Evolutionary conservation across 139 green algal species (phyloP).

Genomic region (Chlorella sorokiniana): DNA sequence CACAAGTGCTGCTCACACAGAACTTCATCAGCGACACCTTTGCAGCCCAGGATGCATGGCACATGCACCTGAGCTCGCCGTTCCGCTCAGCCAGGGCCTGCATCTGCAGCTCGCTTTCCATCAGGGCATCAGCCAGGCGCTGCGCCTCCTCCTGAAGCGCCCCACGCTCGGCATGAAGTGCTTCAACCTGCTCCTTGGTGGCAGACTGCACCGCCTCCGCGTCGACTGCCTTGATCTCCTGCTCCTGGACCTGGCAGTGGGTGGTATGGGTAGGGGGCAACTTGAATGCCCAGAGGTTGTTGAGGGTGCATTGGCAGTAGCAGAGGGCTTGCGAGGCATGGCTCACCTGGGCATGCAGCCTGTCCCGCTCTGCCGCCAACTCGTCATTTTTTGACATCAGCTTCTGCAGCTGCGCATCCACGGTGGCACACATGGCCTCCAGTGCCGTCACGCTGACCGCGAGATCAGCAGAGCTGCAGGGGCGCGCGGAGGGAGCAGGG

Average conservation of each 20-base stretch:
- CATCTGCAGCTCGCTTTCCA: not conserved
- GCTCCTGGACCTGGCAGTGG: too few species aligned
- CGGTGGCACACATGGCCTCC: not conserved
- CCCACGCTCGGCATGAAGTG: not conserved
- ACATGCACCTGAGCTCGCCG: constrained; percentile 8
- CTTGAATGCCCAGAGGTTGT: too few species aligned
- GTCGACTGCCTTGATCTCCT: too few species aligned
- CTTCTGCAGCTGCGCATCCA: not conserved
- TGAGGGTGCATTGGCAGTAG: not conserved
- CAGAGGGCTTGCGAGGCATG: not conserved
- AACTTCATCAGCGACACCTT: not conserved
- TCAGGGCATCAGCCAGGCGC: not conserved
- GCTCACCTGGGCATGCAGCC: constrained; percentile 4
- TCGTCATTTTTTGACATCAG: not conserved
- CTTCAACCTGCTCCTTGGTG: not conserved
- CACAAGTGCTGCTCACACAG: not conserved
- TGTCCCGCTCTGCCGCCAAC: not conserved
- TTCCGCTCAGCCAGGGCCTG: constrained; percentile 11
- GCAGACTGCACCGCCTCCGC: too few species aligned
- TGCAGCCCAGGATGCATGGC: not conserved
- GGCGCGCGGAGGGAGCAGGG: not conserved
- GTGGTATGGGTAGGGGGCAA: too few species aligned
- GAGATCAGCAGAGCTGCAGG: not conserved
- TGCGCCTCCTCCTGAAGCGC: constrained; percentile 5
- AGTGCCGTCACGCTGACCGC: not conserved